A percentile compares a stretch with the other conserved stretches of the same genome.
Conservation (phyloP, 2,329 filamentous ascomycete species). For the Neospermospora avenae region DNA sequence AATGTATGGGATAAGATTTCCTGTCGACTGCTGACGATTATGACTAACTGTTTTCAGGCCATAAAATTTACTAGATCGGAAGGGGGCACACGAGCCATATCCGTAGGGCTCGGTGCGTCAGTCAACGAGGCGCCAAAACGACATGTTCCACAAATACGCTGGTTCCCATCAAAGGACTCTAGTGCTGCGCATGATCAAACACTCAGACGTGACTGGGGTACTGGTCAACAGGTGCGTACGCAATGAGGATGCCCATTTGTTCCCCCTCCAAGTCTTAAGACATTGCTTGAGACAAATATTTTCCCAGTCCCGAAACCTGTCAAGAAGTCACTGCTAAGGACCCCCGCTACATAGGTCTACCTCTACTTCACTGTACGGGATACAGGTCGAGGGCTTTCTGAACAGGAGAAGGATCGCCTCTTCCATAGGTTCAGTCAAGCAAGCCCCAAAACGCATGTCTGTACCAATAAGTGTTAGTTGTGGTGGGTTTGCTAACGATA, state of each 20-base stretch:
- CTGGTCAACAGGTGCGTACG: slow-evolving; percentile 34
- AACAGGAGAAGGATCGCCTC: slow-evolving; percentile 60
- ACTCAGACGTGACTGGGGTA: slow-evolving; percentile 32
- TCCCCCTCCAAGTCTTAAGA: too few species aligned
- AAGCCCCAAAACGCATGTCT: slow-evolving; percentile 42
- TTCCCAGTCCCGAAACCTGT: too few species aligned
- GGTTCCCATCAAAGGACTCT: slow-evolving; percentile 32
- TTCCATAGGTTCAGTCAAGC: slow-evolving; percentile 69
- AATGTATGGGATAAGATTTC: slow-evolving; percentile 38
- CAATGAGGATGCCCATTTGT: too few species aligned
- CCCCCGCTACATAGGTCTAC: too few species aligned
- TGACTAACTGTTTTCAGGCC: slow-evolving; percentile 35
- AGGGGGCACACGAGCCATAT: slow-evolving; percentile 52
- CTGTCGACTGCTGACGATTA: not conserved
- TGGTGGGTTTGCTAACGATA: not conserved
- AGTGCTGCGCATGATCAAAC: slow-evolving; percentile 20
- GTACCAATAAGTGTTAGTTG: not conserved
- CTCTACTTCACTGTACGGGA: slow-evolving; percentile 57
- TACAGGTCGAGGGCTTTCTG: slow-evolving; percentile 60
- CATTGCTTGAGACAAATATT: too few species aligned
- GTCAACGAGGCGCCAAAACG: slow-evolving; percentile 24
- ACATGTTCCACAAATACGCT: slow-evolving; percentile 31
- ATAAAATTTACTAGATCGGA: slow-evolving; percentile 64
- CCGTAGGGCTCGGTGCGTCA: slow-evolving; percentile 44
- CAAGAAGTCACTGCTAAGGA: too few species aligned